phyloP scores from a whole-genome alignment of 2,329 filamentous ascomycete genomes.

The Mycosphaerella arachidis region DNA sequence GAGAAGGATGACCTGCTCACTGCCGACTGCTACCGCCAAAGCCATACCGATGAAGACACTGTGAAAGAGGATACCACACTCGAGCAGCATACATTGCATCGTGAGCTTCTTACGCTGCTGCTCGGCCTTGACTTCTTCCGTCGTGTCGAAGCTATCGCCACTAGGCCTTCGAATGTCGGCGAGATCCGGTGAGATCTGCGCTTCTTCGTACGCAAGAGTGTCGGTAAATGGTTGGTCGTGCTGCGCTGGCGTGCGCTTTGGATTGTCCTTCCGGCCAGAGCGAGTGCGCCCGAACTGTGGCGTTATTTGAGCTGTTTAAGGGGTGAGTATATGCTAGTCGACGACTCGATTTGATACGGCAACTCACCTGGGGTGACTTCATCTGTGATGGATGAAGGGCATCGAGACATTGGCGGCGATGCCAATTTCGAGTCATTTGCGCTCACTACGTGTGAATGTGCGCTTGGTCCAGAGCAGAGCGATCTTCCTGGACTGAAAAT shows the following conservation, averaged over 20 bases:
- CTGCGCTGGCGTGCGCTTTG: not conserved
- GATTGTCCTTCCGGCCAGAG: slow-evolving; percentile 12
- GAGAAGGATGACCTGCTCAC: slow-evolving; percentile 58
- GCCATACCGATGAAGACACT: slow-evolving; percentile 69
- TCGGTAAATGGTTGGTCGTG: not conserved
- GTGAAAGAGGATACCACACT: slow-evolving; percentile 71
- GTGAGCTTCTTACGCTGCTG: slow-evolving; percentile 54
- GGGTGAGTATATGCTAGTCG: not conserved
- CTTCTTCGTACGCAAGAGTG: not conserved
- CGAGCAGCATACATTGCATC: slow-evolving; percentile 65
- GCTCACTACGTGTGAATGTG: not conserved
- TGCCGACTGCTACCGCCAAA: slow-evolving; percentile 59
- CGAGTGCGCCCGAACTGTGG: slow-evolving; percentile 50
- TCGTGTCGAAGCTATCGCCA: slow-evolving; percentile 11
- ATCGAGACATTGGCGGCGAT: not conserved
- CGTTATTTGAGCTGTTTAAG: slow-evolving; percentile 83
- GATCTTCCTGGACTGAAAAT: slow-evolving; percentile 22
- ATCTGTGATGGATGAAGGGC: not conserved
- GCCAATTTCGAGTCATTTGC: not conserved
- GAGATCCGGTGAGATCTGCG: not conserved
- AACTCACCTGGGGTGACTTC: slow-evolving; percentile 10
- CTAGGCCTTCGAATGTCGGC: slow-evolving; percentile 2
- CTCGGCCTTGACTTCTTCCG: slow-evolving; percentile 27
- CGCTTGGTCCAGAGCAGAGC: slow-evolving; percentile 12
- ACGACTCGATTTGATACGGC: too few species aligned